Evolutionary conservation across 176 grass and related monocot species (phyloP).

Genomic region (Echinochloa phyllopogon): DNA sequence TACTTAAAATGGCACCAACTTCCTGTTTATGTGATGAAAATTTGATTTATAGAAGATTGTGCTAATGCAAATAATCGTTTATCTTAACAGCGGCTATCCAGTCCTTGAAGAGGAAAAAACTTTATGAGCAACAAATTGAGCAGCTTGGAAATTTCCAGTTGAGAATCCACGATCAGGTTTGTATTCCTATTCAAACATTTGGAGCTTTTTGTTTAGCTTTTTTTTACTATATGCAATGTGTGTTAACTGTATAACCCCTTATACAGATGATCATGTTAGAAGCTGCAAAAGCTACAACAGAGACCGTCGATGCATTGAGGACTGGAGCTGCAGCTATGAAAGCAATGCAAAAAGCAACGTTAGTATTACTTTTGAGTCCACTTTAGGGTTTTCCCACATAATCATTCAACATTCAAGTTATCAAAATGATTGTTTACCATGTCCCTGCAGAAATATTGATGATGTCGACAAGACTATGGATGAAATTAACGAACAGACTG

Average conservation of each 20-base stretch:
- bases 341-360: slow-evolving; percentile 85
- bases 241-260: slow-evolving; percentile 8
- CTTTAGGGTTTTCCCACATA: slow-evolving; percentile 2
- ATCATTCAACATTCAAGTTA: not conserved
- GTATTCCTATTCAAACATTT: slow-evolving; percentile 3
- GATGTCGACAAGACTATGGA: slow-evolving; percentile 92
- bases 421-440: slow-evolving; percentile 21
- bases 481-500: slow-evolving; percentile 87
- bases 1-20: not conserved
- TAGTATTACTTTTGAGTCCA: slow-evolving; percentile 32
- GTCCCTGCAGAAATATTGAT: slow-evolving; percentile 70
- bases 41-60: not conserved
- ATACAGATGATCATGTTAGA: slow-evolving; percentile 80
- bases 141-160: slow-evolving; percentile 86
- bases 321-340: slow-evolving; percentile 86
- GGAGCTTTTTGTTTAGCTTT: not conserved
- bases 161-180: slow-evolving; percentile 86
- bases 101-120: slow-evolving; percentile 81
- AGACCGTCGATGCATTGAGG: slow-evolving; percentile 85
- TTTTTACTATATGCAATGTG: not conserved
- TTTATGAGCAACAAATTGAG: slow-evolving; percentile 84
- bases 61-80: not conserved
- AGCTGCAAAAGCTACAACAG: slow-evolving; percentile 82
- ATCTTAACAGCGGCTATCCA: slow-evolving; percentile 65
- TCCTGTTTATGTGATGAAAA: not conserved